Conservation (phyloP, 805 yeast species). For the Candida chauliodis region DNA sequence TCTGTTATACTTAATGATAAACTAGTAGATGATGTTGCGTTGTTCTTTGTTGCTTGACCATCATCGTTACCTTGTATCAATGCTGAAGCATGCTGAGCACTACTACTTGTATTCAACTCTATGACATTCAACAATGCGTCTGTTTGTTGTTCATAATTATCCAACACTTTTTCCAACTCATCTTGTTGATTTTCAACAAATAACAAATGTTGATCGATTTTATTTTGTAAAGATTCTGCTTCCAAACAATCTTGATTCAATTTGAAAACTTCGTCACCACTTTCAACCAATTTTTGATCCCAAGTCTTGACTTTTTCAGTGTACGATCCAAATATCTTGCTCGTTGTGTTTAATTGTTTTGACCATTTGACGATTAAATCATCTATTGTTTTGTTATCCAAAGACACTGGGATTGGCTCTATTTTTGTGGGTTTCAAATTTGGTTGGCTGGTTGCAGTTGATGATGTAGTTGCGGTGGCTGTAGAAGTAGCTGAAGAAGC, state of each 20-base stretch:
- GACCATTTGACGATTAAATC: constrained; percentile 95
- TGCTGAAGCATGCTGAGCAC: constrained; percentile 19
- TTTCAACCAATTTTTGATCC: constrained; percentile 80
- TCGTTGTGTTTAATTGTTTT: constrained; percentile 68
- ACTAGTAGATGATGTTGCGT: background rate
- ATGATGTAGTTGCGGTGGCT: constrained; percentile 10
- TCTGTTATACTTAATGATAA: constrained; percentile 55
- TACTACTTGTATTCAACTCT: constrained; percentile 23
- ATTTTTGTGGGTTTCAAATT: constrained; percentile 50
- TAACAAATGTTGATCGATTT: constrained; percentile 80
- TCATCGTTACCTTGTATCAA: constrained; percentile 6
- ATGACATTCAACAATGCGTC: constrained; percentile 44
- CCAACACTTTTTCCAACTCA: constrained; percentile 78
- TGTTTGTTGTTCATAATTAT: constrained; percentile 76
- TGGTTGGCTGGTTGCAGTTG: constrained; percentile 15
- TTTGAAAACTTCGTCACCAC: constrained; percentile 80
- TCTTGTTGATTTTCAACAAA: constrained; percentile 91
- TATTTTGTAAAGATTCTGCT: constrained; percentile 81
- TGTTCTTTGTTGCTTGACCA: background rate
- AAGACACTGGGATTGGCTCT: constrained; percentile 66
- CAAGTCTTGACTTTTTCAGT: constrained; percentile 74
- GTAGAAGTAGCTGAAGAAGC: constrained; percentile 6
- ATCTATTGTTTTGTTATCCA: constrained; percentile 88
- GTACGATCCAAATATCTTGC: constrained; percentile 70
- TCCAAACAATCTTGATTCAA: constrained; percentile 72